Conservation (phyloP, 2,329 filamentous ascomycete genomes). For the Metarhizium anisopliae region DNA sequence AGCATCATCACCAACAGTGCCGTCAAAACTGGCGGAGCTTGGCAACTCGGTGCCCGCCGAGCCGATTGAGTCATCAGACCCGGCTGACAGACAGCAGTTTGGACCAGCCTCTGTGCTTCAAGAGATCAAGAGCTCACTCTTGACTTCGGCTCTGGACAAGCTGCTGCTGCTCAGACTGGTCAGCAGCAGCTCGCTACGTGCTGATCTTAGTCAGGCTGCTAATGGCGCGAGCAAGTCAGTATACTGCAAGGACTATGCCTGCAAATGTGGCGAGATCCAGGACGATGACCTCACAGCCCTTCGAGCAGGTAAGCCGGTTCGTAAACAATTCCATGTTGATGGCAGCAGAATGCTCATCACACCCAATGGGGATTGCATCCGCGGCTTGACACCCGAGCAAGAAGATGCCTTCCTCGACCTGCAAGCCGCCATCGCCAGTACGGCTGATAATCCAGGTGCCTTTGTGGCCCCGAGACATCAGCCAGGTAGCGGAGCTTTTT, state of each 20-base stretch:
- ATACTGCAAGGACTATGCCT: slow-evolving; percentile 27
- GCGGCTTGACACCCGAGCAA: slow-evolving; percentile 58
- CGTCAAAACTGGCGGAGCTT: slow-evolving; percentile 9
- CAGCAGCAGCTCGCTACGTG: slow-evolving; percentile 18
- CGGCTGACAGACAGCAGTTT: slow-evolving; percentile 20
- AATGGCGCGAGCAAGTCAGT: slow-evolving; percentile 14
- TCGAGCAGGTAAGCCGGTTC: slow-evolving; percentile 47
- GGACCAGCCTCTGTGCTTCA: slow-evolving; percentile 26
- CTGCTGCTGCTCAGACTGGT: slow-evolving; percentile 29
- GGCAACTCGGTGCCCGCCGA: slow-evolving; percentile 10
- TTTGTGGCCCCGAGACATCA: slow-evolving; percentile 49
- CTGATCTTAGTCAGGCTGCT: slow-evolving; percentile 15
- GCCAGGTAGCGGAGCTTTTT: slow-evolving; percentile 45
- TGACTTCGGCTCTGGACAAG: slow-evolving; percentile 23
- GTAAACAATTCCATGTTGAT: slow-evolving; percentile 48
- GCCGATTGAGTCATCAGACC: slow-evolving; percentile 10
- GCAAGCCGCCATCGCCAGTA: slow-evolving; percentile 47
- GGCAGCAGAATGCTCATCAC: slow-evolving; percentile 64
- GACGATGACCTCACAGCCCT: slow-evolving; percentile 45
- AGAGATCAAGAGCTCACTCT: slow-evolving; percentile 24
- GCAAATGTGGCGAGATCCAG: slow-evolving; percentile 31
- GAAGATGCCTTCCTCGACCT: slow-evolving; percentile 63
- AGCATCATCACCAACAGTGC: neutral
- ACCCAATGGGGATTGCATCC: slow-evolving; percentile 67
- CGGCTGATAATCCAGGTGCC: slow-evolving; percentile 42